Percentiles rank a stretch among this genome's conserved stretches.
Evolutionary conservation across 2,329 filamentous ascomycete species (phyloP).

Genomic region (Paramyrothecium roridum): DNA sequence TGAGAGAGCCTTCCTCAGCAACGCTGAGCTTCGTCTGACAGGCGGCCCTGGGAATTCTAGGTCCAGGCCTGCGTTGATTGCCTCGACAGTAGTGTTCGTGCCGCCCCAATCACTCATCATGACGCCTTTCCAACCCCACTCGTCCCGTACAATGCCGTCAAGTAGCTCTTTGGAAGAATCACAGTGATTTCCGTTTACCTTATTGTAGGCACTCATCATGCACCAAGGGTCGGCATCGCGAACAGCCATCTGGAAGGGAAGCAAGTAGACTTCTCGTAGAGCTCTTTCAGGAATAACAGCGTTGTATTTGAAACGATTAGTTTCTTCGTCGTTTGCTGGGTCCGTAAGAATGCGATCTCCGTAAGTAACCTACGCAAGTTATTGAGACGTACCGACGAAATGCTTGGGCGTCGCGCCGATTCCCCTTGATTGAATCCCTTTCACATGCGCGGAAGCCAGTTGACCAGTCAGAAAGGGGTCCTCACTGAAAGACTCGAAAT

Average conservation of each 20-base stretch:
- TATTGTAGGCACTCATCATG: constrained; percentile 16
- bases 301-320: too few relatives aligned
- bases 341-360: too few relatives aligned
- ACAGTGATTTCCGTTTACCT: constrained; percentile 19
- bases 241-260: constrained; percentile 37
- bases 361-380: too few relatives aligned
- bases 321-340: too few relatives aligned
- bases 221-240: constrained; percentile 54
- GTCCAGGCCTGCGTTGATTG: constrained; percentile 21
- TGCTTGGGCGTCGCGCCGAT: constrained; percentile 40
- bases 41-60: constrained; percentile 8
- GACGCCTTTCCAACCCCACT: constrained; percentile 30
- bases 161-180: constrained; percentile 16
- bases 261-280: constrained; percentile 30
- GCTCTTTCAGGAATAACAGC: too few relatives aligned
- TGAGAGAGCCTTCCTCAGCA: too few relatives aligned
- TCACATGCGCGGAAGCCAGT: constrained; percentile 19
- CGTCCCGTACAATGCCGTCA: constrained; percentile 21
- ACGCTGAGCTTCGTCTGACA: too few relatives aligned
- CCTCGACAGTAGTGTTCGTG: constrained; percentile 23
- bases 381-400: too few relatives aligned
- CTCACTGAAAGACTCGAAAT: not conserved
- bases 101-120: constrained; percentile 32
- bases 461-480: not conserved
- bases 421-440: constrained; percentile 35